Base-by-base conservation (phyloP, 2,329 filamentous ascomycete species). In the Helotiales sp. region DNA sequence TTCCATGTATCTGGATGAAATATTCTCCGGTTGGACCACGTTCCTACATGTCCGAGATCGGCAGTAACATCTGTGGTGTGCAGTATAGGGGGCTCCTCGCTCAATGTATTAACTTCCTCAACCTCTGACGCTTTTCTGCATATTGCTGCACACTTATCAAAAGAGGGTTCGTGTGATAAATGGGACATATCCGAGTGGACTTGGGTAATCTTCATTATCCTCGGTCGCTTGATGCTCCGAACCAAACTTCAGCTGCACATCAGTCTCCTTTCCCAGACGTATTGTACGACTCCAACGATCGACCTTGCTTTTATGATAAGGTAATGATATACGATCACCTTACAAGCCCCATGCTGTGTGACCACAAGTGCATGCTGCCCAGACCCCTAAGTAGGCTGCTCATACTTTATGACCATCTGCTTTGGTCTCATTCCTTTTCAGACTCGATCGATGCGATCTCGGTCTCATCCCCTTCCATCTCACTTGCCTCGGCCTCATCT, bases 101-200 rank as follows among this genome's bases (percentile, higher is more conserved):
- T 34, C 9, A 34, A 9, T 34, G 5, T 6, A 7, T 48, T 13
- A 5, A 7, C 17, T 19, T 31, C 15, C 27, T 17, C 17, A 33
- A 48, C 5, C 46, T 31, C 12, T 34, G 15, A 15, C 15, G 31
- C 31, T 34, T 34, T 34, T 9, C 31, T 10, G 4, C 31, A 19
- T n/a, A 27, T 36, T 34, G 27, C 24, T 44, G 27, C 5, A 34
- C 15, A 15, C 31, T 17, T 30, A 19, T 30, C 46, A 29, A 17
- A 12, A 9, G 4, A 12, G 27, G 27, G 27, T 24, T 27, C 31
- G 27, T n/a, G 17, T 15, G 46, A 48, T 48, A 24, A 48, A 31
- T 42, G 53, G 53, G 17, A 54, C 31, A 54, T 7, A 50, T 19
- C 50, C 44, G 55, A 58, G 40, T 58, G 50, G 55, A n/a, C 55